phyloP scores from a whole-genome alignment of 768 basidiomycete genomes.

The Xanthoconium stramineum region DNA sequence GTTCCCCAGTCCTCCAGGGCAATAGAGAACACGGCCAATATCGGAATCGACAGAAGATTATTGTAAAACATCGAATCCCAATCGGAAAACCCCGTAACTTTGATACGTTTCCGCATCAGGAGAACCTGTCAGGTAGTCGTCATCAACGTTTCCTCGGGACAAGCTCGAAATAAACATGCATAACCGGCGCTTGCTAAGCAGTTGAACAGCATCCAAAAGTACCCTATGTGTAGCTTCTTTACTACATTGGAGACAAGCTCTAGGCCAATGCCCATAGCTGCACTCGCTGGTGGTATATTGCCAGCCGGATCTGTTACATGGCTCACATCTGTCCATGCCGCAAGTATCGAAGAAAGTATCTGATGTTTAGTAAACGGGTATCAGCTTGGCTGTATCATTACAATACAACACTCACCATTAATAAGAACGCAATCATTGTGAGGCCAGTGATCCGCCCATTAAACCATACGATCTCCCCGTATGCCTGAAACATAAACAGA shows the following conservation, averaged over 20 bases:
- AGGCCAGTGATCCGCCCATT: conserved; percentile 84
- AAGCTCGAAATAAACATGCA: conserved; percentile 44
- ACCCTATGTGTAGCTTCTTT: conserved; percentile 69
- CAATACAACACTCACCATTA: conserved; percentile 65
- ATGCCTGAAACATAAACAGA: conserved; percentile 54
- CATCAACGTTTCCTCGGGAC: conserved; percentile 2
- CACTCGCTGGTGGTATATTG: conserved; percentile 25
- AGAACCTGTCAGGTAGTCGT: conserved; percentile 59
- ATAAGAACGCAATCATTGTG: conserved; percentile 83
- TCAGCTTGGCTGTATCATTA: background rate
- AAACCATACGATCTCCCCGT: conserved; percentile 98
- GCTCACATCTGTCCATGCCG: conserved; percentile 89
- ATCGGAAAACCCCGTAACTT: conserved; percentile 90
- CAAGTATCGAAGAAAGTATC: conserved; percentile 91
- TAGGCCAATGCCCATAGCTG: conserved; percentile 27
- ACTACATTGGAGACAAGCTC: conserved; percentile 45
- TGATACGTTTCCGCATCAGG: conserved; percentile 95
- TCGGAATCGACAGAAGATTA: conserved; percentile 92
- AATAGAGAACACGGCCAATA: conserved; percentile 78
- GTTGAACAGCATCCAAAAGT: conserved; percentile 95
- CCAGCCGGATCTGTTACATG: conserved; percentile 32
- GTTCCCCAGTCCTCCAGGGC: conserved; percentile 86
- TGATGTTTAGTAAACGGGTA: conserved; percentile 26
- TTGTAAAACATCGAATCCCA: conserved; percentile 99
- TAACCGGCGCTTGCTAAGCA: conserved; percentile 89